These are phyloP conservation scores for Sugiyamaella valdiviana DNA, from an alignment of 805 yeast species.

Conservation along the genomic window DNA sequence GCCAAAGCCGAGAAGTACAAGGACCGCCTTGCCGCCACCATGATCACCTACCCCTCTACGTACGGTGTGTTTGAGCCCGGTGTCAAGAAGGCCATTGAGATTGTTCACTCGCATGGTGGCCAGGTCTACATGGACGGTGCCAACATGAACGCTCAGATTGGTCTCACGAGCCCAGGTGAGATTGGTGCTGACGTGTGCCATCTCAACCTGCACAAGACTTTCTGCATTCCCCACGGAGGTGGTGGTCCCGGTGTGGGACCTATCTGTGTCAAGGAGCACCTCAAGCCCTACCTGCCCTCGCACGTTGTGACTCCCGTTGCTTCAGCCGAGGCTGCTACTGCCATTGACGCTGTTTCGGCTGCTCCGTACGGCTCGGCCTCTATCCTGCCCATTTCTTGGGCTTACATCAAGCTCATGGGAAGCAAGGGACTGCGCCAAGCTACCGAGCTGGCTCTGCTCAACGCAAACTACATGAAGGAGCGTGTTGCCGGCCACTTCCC, in stretches of 20 bases:
- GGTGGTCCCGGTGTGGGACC: slow-evolving; percentile 99
- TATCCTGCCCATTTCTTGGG: slow-evolving; percentile 86
- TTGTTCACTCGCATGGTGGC: slow-evolving; percentile 82
- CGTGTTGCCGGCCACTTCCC: slow-evolving; percentile 64
- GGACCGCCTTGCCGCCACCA: slow-evolving; percentile 74
- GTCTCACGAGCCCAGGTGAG: slow-evolving; percentile 94
- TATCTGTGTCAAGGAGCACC: slow-evolving; percentile 81
- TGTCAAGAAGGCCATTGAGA: slow-evolving; percentile 75
- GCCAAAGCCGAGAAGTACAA: slow-evolving; percentile 65
- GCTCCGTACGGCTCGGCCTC: slow-evolving; percentile 97
- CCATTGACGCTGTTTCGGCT: slow-evolving; percentile 72
- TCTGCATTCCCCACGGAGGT: slow-evolving; percentile 98
- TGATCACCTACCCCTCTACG: slow-evolving; percentile 97
- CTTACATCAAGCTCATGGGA: slow-evolving; percentile 94
- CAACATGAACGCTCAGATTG: slow-evolving; percentile 98
- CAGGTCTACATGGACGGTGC: slow-evolving; percentile 98
- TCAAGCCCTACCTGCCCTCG: slow-evolving; percentile 73
- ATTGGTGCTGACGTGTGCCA: slow-evolving; percentile 98
- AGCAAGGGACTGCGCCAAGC: slow-evolving; percentile 74
- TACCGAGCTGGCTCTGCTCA: slow-evolving; percentile 86
- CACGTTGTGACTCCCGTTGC: slow-evolving; percentile 60
- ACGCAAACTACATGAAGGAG: slow-evolving; percentile 92
- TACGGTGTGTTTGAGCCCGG: slow-evolving; percentile 95
- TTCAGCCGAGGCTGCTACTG: slow-evolving; percentile 23
- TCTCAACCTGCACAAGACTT: slow-evolving; percentile 92